A percentile compares a stretch with the other conserved stretches of the same genome.
Conservation (phyloP, 179 eudicot species). For the Spinacia oleracea region DNA sequence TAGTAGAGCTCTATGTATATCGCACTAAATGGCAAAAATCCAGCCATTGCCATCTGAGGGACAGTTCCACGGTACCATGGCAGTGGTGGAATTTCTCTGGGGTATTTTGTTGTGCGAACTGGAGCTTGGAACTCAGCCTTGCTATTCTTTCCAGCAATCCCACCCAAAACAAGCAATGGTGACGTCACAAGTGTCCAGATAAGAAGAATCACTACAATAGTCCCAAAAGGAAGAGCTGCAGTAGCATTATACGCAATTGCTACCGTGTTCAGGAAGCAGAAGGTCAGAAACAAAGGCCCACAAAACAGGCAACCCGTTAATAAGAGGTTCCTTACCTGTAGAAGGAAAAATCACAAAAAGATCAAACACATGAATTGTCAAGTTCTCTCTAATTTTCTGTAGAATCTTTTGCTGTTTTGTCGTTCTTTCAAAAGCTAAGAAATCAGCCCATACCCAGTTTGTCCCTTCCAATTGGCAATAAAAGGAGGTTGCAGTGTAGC, state of each 20-base stretch:
- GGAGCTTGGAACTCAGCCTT: constrained; percentile 54
- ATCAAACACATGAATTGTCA: constrained; percentile 11
- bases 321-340: constrained; percentile 48
- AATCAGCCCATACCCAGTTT: constrained; percentile 36
- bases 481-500: constrained; percentile 44
- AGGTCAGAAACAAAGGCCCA: constrained; percentile 45
- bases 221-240: constrained; percentile 50
- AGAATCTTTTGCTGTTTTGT: not conserved
- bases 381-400: not conserved
- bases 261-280: constrained; percentile 49
- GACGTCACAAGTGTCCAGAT: constrained; percentile 49
- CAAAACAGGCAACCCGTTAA: constrained; percentile 45
- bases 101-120: constrained; percentile 45
- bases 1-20: constrained; percentile 48
- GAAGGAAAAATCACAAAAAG: not conserved
- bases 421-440: not conserved
- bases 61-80: constrained; percentile 47
- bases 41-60: constrained; percentile 56
- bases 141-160: constrained; percentile 51
- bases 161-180: constrained; percentile 47
- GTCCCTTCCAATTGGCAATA: constrained; percentile 48
- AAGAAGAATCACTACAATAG: constrained; percentile 43
- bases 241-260: constrained; percentile 46
- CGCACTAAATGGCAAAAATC: constrained; percentile 50
- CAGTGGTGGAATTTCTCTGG: constrained; percentile 44